Percentiles rank a stretch among this genome's conserved stretches.
Evolutionary conservation across 768 basidiomycete species (phyloP).

Genomic region (Roridomyces roridus): DNA sequence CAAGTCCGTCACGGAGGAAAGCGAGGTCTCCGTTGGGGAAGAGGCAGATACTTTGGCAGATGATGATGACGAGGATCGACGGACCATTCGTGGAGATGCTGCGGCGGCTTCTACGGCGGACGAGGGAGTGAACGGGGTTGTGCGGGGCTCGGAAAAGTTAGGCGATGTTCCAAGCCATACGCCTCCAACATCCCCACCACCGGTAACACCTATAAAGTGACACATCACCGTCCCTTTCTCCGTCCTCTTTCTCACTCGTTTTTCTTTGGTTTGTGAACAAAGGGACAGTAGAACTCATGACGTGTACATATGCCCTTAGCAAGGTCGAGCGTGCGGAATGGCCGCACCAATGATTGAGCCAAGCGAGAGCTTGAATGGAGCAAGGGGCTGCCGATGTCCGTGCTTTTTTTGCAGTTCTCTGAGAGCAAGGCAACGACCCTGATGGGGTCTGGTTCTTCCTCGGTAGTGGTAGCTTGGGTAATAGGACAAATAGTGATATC

Average conservation of each 20-base stretch:
- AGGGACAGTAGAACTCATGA: not conserved
- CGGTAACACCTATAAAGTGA: conserved; percentile 22
- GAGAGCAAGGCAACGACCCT: too few relatives aligned
- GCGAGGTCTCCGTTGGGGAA: conserved; percentile 22
- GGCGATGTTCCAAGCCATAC: conserved; percentile 16
- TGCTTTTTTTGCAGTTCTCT: not conserved
- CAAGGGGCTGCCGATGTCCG: not conserved
- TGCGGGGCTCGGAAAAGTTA: conserved; percentile 18
- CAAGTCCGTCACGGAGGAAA: conserved; percentile 18
- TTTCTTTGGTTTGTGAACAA: too few relatives aligned
- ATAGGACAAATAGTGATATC: not conserved
- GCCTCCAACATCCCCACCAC: conserved; percentile 15
- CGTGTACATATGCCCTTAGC: not conserved
- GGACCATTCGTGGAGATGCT: conserved; percentile 50
- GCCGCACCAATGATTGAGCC: too few relatives aligned
- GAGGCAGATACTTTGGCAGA: conserved; percentile 5
- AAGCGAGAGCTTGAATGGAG: too few relatives aligned
- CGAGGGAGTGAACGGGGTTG: conserved; percentile 14
- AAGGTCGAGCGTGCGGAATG: not conserved
- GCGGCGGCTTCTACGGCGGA: conserved; percentile 27
- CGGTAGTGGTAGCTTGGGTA: too few relatives aligned
- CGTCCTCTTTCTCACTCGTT: not conserved
- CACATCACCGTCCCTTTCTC: conserved; percentile 9
- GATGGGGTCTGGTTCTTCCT: too few relatives aligned
- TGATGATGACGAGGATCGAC: conserved; percentile 48